phyloP scores from a whole-genome alignment of 495 filamentous ascomycete species.

The Podospora sp. region DNA sequence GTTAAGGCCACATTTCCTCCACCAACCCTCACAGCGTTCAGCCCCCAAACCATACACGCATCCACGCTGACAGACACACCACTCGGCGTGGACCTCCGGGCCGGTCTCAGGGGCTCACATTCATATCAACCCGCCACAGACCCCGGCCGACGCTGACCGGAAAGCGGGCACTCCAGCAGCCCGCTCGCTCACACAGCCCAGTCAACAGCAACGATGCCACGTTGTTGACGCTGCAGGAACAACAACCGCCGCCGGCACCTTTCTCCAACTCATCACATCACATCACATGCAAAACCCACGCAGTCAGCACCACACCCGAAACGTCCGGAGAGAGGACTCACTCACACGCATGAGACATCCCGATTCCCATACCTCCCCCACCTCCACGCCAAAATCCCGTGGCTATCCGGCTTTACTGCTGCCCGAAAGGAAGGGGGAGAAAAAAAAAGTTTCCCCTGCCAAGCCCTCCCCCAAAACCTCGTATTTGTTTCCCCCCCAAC shows the following conservation, averaged over 20 bases:
- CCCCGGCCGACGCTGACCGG: background rate
- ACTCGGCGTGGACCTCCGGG: background rate
- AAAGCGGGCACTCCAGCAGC: background rate
- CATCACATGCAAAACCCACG: background rate
- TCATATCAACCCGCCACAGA: background rate
- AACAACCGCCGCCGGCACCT: too few species aligned
- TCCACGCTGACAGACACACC: background rate
- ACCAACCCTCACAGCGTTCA: too few species aligned
- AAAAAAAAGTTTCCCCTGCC: background rate
- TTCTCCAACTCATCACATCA: background rate
- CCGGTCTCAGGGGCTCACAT: background rate
- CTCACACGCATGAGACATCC: too few species aligned
- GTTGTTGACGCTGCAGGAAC: background rate
- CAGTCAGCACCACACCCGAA: too few species aligned
- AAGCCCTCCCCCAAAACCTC: background rate
- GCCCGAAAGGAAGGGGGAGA: too few species aligned
- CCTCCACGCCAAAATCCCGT: too few species aligned
- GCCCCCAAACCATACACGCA: background rate
- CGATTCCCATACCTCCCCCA: too few species aligned
- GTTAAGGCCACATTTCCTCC: too few species aligned
- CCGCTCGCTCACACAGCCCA: background rate
- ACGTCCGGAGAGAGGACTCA: too few species aligned
- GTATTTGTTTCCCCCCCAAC: conserved; percentile 2
- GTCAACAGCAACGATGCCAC: background rate
- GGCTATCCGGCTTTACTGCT: too few species aligned